These are phyloP conservation scores for Vitis rotundifolia DNA, from an alignment of 164 flowering plant species.

Conservation along the genomic window DNA sequence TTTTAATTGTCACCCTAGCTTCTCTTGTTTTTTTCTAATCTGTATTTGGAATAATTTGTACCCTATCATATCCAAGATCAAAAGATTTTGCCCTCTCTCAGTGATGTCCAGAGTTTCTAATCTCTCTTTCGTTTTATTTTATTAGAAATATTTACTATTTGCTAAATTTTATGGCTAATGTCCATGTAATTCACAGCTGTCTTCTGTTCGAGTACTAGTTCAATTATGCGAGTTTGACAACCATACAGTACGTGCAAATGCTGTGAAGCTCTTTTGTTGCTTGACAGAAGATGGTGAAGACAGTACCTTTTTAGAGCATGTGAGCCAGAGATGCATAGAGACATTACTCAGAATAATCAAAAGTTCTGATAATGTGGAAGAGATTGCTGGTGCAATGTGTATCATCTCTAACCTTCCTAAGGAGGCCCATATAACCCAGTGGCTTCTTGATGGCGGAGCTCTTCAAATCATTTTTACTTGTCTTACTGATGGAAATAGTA, in stretches of 20 bases:
- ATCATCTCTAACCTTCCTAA: constrained; percentile 45
- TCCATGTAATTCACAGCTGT: constrained; percentile 26
- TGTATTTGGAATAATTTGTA: neutral
- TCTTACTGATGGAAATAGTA: constrained; percentile 22
- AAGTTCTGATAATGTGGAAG: constrained; percentile 43
- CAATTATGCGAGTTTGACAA: constrained; percentile 43
- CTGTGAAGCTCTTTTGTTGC: constrained; percentile 50
- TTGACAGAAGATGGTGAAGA: constrained; percentile 44
- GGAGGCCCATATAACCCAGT: constrained; percentile 33
- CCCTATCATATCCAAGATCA: no score
- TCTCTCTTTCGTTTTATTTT: neutral
- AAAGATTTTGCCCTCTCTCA: neutral
- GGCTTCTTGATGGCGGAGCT: constrained; percentile 48
- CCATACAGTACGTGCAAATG: constrained; percentile 33
- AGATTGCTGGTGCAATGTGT: constrained; percentile 47
- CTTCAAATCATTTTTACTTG: constrained; percentile 27
- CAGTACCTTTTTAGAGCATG: constrained; percentile 32
- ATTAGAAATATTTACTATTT: neutral
- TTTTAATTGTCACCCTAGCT: neutral
- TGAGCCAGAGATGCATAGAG: constrained; percentile 32
- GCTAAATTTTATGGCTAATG: neutral
- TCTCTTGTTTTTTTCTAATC: neutral
- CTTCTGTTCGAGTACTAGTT: constrained; percentile 42
- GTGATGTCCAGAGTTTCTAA: neutral
- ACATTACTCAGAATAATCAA: constrained; percentile 37